Evolutionary conservation across 2,329 filamentous ascomycete species (phyloP), one percentile per base, ranked within the genome.

Genomic region (Dactylonectria estremocensis): DNA sequence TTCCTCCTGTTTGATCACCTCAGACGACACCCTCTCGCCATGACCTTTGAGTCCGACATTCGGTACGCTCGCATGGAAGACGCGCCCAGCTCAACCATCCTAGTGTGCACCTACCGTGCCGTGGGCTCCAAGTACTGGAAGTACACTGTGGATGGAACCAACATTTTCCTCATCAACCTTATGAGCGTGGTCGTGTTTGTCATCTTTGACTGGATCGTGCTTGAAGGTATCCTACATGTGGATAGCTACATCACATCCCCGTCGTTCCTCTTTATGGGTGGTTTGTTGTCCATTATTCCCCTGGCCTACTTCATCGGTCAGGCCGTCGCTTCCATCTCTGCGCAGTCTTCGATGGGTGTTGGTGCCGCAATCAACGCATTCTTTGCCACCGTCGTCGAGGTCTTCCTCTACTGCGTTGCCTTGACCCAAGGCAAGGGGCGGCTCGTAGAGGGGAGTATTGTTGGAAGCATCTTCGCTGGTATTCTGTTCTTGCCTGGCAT

Each of bases 261-360:
- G 0, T 94, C 94, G 9, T 92, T 98, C 73, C 87, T 98, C 57
- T 99, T 99, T 80, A 87, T 91, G 0, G 88, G 95, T 4, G 93
- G 92, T 4, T 83, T 99, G 14, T 85, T 97, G 66, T 98, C 96
- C 50, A 97, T 99, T 79, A 98, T 99, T 55, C 96, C 96, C 3
- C 83, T 99, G 61, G 96, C 96, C 14, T 99, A 99, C 83, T 99
- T 99, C 80, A 99, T 99, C 73, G 96, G 96, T 1, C 96, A 99
- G 82, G 96, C 96, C 43, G 96, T 99, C 52, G 96, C 96, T 2
- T 99, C 96, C 59, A 99, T 99, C 74, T 99, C 96, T 10, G 96
- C 96, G 1, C 96, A 99, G 80, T 98, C 95, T 1, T 98, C 95
- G 5, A 99, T 99, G 96, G 96, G 96, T 28, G 87, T 99, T 9